A percentile compares a stretch with the other conserved stretches of the same genome.
phyloP scores from a whole-genome alignment of 2,329 filamentous ascomycete genomes.

The Colletotrichum orbiculare region DNA sequence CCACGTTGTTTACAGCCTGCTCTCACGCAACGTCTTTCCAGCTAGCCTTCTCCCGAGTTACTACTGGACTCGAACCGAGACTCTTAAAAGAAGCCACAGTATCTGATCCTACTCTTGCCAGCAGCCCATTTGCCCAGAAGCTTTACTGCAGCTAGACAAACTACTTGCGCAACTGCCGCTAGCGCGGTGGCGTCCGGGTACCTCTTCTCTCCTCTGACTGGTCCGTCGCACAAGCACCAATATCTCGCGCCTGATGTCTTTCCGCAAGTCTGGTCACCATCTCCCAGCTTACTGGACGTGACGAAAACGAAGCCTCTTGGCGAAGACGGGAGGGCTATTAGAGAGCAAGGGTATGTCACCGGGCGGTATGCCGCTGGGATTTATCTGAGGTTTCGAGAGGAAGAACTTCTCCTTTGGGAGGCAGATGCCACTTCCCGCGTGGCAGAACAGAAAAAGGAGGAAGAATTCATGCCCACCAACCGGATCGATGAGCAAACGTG shows the following conservation, averaged over 20 bases:
- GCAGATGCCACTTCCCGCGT: constrained; percentile 25
- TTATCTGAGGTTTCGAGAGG: not conserved
- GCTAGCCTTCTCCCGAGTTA: too few relatives aligned
- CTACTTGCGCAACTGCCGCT: constrained; percentile 28
- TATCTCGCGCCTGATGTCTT: constrained; percentile 12
- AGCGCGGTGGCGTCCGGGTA: constrained; percentile 31
- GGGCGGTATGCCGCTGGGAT: not conserved
- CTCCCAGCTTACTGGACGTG: constrained; percentile 12
- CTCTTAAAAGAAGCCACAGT: not conserved
- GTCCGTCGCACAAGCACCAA: constrained; percentile 17
- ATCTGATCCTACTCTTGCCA: not conserved
- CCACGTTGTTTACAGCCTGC: too few relatives aligned
- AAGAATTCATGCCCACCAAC: constrained; percentile 13
- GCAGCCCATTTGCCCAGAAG: constrained; percentile 6
- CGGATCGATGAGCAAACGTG: constrained; percentile 2
- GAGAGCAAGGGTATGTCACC: not conserved
- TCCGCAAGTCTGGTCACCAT: not conserved
- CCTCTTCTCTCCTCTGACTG: constrained; percentile 1
- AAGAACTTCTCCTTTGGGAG: not conserved
- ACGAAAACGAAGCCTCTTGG: constrained; percentile 16
- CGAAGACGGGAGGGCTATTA: not conserved
- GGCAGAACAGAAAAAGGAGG: constrained; percentile 1
- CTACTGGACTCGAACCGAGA: too few relatives aligned
- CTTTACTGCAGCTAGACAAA: not conserved
- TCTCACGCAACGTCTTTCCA: too few relatives aligned